Conservation (phyloP, 345 rosid species). For the Brassica cretica region DNA sequence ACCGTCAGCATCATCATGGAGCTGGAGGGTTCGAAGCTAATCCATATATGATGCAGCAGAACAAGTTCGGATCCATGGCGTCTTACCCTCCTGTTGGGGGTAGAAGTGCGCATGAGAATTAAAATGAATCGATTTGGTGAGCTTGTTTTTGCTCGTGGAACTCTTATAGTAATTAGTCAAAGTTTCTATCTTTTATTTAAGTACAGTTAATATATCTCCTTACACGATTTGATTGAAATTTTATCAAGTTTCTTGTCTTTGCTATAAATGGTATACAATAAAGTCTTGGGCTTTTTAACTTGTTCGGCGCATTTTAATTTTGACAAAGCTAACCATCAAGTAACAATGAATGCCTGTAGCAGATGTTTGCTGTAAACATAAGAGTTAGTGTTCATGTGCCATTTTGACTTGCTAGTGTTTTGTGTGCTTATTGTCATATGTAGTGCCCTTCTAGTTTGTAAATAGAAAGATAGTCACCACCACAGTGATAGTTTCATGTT, state of each 20-base stretch:
- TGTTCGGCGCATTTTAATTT: neutral
- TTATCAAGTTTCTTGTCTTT: conserved; percentile 24
- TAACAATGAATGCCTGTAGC: neutral
- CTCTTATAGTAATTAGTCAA: conserved; percentile 11
- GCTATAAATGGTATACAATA: conserved; percentile 19
- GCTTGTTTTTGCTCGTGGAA: conserved; percentile 29
- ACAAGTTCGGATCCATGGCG: conserved; percentile 56
- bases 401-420: neutral
- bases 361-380: neutral
- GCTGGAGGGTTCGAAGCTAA: conserved; percentile 52
- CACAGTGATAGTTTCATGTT: neutral
- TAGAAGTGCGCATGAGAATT: conserved; percentile 56
- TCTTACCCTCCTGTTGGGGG: conserved; percentile 58
- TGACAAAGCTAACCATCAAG: conserved; percentile 2
- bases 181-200: conserved; percentile 17
- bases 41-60: conserved; percentile 65
- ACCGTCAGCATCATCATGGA: conserved; percentile 30
- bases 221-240: conserved; percentile 29
- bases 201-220: conserved; percentile 24
- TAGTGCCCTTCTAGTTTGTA: neutral
- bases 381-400: neutral
- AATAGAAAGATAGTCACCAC: neutral
- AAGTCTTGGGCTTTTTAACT: conserved; percentile 13
- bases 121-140: conserved; percentile 29
- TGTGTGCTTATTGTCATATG: neutral